phyloP scores from a whole-genome alignment of 2,329 filamentous ascomycete genomes.

The Sporothrix humicola region DNA sequence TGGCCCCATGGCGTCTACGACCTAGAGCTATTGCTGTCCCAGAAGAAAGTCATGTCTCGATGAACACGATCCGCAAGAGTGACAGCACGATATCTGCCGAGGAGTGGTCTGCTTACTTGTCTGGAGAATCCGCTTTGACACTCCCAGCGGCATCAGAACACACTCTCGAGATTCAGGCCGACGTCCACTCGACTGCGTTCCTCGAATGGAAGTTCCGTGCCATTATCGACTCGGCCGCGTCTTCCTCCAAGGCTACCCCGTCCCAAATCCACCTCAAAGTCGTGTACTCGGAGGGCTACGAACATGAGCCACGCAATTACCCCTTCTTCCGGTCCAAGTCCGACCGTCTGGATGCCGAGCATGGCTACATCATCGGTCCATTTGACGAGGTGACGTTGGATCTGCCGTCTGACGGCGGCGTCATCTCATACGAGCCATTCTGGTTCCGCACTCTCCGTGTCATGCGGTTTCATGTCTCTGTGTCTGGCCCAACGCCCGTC shows the following conservation, averaged over 20 bases:
- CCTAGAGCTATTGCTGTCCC: constrained; percentile 48
- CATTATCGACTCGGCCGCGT: background rate
- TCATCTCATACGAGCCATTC: constrained; percentile 46
- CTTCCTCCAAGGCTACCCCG: background rate
- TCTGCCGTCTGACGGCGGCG: constrained; percentile 32
- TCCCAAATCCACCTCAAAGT: constrained; percentile 38
- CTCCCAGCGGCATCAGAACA: constrained; percentile 38
- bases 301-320: constrained; percentile 45
- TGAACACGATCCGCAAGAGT: constrained; percentile 41
- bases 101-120: constrained; percentile 37
- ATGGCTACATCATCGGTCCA: constrained; percentile 44
- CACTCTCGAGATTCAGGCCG: constrained; percentile 40
- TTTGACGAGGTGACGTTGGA: constrained; percentile 46
- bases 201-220: constrained; percentile 38
- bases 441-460: constrained; percentile 51
- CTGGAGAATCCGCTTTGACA: constrained; percentile 28
- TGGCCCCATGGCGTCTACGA: constrained; percentile 48
- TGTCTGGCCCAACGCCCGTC: constrained; percentile 39
- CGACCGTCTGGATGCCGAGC: constrained; percentile 45
- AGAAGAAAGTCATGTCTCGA: constrained; percentile 39
- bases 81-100: constrained; percentile 31
- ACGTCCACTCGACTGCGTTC: constrained; percentile 43
- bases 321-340: constrained; percentile 50
- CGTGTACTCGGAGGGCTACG: constrained; percentile 46
- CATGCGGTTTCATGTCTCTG: constrained; percentile 43